phyloP scores from a whole-genome alignment of 2,329 filamentous ascomycete species.

The Lachnellula cervina region DNA sequence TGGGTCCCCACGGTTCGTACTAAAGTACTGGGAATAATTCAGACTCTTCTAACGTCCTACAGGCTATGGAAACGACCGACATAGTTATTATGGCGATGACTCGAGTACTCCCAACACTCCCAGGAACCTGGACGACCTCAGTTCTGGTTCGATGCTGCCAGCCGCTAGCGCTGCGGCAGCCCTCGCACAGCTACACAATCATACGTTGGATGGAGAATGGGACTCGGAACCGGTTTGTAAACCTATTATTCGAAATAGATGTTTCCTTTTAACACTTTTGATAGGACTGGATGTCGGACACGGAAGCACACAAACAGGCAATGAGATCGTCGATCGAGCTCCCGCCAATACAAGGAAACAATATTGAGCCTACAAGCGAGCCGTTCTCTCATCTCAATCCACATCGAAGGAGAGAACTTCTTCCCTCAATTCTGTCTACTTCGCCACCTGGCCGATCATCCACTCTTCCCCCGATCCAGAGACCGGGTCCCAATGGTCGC shows the following conservation, averaged over 20 bases:
- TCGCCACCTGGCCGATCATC: slow-evolving; percentile 85
- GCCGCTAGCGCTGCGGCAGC: slow-evolving; percentile 78
- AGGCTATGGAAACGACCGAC: slow-evolving; percentile 57
- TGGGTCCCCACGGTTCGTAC: slow-evolving; percentile 26
- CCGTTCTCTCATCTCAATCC: slow-evolving; percentile 60
- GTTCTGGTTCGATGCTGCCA: slow-evolving; percentile 55
- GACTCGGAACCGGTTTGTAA: slow-evolving; percentile 69
- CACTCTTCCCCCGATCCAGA: slow-evolving; percentile 78
- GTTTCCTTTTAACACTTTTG: slow-evolving; percentile 8
- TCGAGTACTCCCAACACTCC: slow-evolving; percentile 64
- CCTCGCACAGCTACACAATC: slow-evolving; percentile 76
- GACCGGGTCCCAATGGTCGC: slow-evolving; percentile 60
- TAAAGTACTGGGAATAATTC: neutral
- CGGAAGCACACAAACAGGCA: slow-evolving; percentile 58
- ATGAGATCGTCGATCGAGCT: slow-evolving; percentile 64
- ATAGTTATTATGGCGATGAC: slow-evolving; percentile 63
- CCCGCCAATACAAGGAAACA: slow-evolving; percentile 58
- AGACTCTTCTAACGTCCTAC: slow-evolving; percentile 23
- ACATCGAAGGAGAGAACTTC: slow-evolving; percentile 63
- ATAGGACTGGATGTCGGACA: slow-evolving; percentile 68
- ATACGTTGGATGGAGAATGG: slow-evolving; percentile 71
- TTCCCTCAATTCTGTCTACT: slow-evolving; percentile 75
- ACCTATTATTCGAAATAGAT: neutral
- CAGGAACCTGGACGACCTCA: slow-evolving; percentile 63
- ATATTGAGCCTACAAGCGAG: slow-evolving; percentile 56